Evolutionary conservation across 1,284 basidiomycete genomes (phyloP).

Genomic region (Microbotryomycetes sp.): DNA sequence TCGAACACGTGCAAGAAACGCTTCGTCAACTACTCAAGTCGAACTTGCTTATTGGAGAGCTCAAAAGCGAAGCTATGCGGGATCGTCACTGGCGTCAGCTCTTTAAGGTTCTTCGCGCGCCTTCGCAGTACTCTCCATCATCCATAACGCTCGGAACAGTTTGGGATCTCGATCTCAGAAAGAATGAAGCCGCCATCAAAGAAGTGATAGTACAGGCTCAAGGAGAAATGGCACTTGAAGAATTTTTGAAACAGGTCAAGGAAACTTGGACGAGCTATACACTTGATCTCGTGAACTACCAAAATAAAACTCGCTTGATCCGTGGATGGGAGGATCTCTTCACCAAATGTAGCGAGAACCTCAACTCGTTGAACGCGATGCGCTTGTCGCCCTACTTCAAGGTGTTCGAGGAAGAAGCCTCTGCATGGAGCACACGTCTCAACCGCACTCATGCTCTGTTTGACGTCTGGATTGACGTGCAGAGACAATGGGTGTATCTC

Average conservation of each 20-base stretch:
- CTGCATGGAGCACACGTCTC: slow-evolving; percentile 56
- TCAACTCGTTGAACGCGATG: slow-evolving; percentile 95
- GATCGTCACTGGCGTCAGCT: slow-evolving; percentile 98
- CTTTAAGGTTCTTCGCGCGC: slow-evolving; percentile 73
- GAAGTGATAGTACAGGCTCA: slow-evolving; percentile 96
- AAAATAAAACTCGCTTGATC: slow-evolving; percentile 96
- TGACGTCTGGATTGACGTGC: slow-evolving; percentile 99
- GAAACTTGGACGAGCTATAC: slow-evolving; percentile 96
- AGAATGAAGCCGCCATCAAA: slow-evolving; percentile 83
- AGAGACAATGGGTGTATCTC: slow-evolving; percentile 98
- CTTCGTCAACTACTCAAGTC: slow-evolving; percentile 80
- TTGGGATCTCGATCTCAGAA: slow-evolving; percentile 93
- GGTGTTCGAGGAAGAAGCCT: slow-evolving; percentile 50
- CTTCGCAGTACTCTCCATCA: slow-evolving; percentile 41
- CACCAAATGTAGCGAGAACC: slow-evolving; percentile 89
- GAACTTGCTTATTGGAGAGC: slow-evolving; percentile 78
- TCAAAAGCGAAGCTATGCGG: slow-evolving; percentile 95
- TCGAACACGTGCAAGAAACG: slow-evolving; percentile 94
- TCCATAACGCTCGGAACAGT: slow-evolving; percentile 95
- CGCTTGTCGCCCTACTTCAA: slow-evolving; percentile 95
- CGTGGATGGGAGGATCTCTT: slow-evolving; percentile 97
- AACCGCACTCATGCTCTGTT: slow-evolving; percentile 94
- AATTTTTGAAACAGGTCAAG: slow-evolving; percentile 66
- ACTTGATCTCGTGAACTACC: slow-evolving; percentile 94
- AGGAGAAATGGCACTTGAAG: slow-evolving; percentile 61